Evolutionary conservation across 192 early-diverging fungal species (phyloP).

Genomic region (Coemansia pectinata): DNA sequence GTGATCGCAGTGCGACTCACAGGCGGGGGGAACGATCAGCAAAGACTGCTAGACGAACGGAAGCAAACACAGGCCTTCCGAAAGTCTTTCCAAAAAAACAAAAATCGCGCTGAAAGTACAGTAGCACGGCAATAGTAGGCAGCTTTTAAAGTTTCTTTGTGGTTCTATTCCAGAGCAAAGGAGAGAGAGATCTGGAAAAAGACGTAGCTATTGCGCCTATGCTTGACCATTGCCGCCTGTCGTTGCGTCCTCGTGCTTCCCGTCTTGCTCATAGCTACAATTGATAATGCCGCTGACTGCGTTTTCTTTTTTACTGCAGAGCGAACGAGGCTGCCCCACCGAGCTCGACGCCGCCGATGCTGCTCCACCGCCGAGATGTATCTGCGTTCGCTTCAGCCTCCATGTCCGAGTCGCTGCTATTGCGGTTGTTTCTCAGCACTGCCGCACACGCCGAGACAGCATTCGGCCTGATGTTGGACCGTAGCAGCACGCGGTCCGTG

Average conservation of each 20-base stretch:
- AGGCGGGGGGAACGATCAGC: not conserved
- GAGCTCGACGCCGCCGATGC: conserved; percentile 2
- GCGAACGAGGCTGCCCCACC: not conserved
- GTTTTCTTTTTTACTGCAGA: not conserved
- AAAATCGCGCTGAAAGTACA: not conserved
- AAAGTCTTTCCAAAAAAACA: not conserved
- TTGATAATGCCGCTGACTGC: not conserved
- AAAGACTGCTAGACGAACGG: not conserved
- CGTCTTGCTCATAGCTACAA: not conserved
- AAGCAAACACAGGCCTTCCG: too few species aligned
- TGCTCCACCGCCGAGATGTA: not conserved
- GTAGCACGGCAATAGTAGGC: not conserved
- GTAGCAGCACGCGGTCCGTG: conserved; percentile 44
- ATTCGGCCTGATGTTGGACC: not conserved
- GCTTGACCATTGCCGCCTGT: not conserved
- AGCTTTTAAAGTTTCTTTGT: not conserved
- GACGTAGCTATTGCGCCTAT: not conserved
- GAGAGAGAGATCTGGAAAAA: not conserved
- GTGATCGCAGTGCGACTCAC: not conserved
- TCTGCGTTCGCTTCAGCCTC: not conserved
- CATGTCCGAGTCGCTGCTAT: not conserved
- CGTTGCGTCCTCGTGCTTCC: too few species aligned
- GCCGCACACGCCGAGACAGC: not conserved
- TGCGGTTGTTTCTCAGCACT: not conserved
- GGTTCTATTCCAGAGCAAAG: too few species aligned